A percentile compares a stretch with the other conserved stretches of the same genome.
Evolutionary conservation across 352 stramenopile species (phyloP).

Genomic region (Pilasporangium apinafurcum): DNA sequence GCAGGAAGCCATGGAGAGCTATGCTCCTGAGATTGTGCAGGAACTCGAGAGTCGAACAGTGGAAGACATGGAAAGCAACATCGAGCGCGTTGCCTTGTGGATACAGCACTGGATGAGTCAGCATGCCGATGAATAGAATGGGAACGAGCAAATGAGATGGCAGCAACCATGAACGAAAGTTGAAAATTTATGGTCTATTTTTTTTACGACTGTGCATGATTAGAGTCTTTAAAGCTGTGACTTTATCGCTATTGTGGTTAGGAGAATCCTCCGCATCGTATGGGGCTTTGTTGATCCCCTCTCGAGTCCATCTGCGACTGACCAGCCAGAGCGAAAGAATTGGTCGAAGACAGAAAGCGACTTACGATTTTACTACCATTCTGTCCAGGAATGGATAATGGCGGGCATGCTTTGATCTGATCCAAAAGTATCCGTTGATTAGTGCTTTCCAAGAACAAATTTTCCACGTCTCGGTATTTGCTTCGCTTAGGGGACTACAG

Average conservation of each 20-base stretch:
- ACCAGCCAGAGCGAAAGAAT: too few species aligned
- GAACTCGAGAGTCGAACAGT: constrained; percentile 92
- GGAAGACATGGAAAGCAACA: constrained; percentile 95
- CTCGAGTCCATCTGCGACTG: too few species aligned
- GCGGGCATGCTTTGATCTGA: constrained; percentile 40
- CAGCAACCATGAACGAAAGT: not conserved
- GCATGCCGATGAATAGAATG: constrained; percentile 26
- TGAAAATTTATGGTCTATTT: too few species aligned
- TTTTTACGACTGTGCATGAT: not conserved
- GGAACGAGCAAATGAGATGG: constrained; percentile 1
- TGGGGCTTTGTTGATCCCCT: not conserved
- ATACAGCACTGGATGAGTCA: constrained; percentile 88
- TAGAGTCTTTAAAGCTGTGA: too few species aligned
- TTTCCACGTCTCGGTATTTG: constrained; percentile 25
- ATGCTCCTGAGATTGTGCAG: constrained; percentile 93
- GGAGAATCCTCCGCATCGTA: constrained; percentile 27
- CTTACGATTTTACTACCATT: too few species aligned
- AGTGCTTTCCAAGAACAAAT: constrained; percentile 36
- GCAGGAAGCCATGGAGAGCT: constrained; percentile 94
- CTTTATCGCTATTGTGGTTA: too few species aligned
- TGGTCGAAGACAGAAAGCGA: not conserved
- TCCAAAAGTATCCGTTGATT: constrained; percentile 41
- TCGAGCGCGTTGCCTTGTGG: constrained; percentile 90
- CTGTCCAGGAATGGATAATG: too few species aligned
- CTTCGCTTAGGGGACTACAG: not conserved